These are phyloP conservation scores for Alternaria sp. DNA, from an alignment of 2,329 filamentous ascomycete species.

Conservation along the genomic window DNA sequence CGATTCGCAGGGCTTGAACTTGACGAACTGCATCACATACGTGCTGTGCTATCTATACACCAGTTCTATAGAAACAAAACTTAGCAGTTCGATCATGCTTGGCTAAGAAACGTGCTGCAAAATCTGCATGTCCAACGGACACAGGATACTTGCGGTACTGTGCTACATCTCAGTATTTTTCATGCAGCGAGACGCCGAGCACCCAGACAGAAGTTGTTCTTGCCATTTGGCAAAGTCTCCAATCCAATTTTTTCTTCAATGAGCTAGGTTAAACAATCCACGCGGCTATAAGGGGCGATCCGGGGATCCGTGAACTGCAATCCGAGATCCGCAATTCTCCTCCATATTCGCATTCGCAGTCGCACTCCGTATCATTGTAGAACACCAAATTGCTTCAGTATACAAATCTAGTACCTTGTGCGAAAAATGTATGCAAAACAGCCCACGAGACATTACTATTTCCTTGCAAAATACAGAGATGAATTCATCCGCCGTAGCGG, in stretches of 20 bases:
- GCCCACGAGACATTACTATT: background rate
- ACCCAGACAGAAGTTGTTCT: background rate
- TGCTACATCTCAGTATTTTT: background rate
- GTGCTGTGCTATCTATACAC: background rate
- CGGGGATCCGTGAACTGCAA: background rate
- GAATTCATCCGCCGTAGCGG: conserved; percentile 22
- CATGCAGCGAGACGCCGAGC: background rate
- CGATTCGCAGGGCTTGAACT: background rate
- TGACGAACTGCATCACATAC: background rate
- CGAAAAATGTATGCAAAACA: background rate
- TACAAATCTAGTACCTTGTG: background rate
- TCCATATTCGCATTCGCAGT: background rate
- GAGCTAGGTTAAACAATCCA: background rate
- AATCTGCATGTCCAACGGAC: background rate
- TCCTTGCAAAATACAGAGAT: background rate
- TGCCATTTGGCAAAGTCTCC: background rate
- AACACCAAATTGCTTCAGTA: background rate
- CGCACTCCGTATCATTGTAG: background rate
- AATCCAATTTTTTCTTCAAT: background rate
- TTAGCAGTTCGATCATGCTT: background rate
- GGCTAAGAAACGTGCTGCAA: background rate
- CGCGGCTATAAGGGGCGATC: background rate
- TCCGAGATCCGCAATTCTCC: background rate
- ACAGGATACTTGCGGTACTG: background rate
- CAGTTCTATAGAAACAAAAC: background rate